These are phyloP conservation scores for Pyrenochaeta sp. DNA, from an alignment of 2,329 filamentous ascomycete species.

Conservation along the genomic window DNA sequence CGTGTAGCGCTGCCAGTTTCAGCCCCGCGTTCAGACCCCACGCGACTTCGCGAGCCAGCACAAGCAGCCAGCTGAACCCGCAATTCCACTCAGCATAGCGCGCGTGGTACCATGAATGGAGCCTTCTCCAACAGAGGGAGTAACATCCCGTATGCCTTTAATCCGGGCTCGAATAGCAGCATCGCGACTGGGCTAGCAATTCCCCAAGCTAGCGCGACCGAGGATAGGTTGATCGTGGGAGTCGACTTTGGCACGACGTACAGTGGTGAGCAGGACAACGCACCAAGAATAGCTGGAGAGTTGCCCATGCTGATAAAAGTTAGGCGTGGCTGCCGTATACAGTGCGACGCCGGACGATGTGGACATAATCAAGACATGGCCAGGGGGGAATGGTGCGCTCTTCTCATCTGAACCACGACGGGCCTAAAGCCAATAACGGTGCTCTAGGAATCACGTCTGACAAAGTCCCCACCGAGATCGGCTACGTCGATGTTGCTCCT, in stretches of 20 bases:
- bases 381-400: slow-evolving; percentile 72
- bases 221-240: slow-evolving; percentile 75
- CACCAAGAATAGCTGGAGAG: background rate
- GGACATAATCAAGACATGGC: slow-evolving; percentile 83
- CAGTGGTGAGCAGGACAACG: slow-evolving; percentile 60
- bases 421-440: slow-evolving; percentile 14
- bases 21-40: slow-evolving; percentile 21
- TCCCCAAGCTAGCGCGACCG: slow-evolving; percentile 21
- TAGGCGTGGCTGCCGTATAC: slow-evolving; percentile 74
- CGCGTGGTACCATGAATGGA: slow-evolving; percentile 26
- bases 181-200: slow-evolving; percentile 17
- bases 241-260: slow-evolving; percentile 88
- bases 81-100: slow-evolving; percentile 2
- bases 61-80: slow-evolving; percentile 5
- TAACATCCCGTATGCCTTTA: slow-evolving; percentile 43
- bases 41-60: slow-evolving; percentile 18
- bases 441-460: slow-evolving; percentile 74
- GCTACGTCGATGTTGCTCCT: slow-evolving; percentile 53
- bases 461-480: slow-evolving; percentile 82
- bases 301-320: slow-evolving; percentile 17
- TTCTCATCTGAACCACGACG: background rate
- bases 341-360: slow-evolving; percentile 79
- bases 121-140: slow-evolving; percentile 31
- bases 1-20: slow-evolving; percentile 5
- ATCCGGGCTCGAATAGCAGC: slow-evolving; percentile 35